Base-by-base conservation (phyloP, 352 stramenopile species). In the Pythium apleroticum region DNA sequence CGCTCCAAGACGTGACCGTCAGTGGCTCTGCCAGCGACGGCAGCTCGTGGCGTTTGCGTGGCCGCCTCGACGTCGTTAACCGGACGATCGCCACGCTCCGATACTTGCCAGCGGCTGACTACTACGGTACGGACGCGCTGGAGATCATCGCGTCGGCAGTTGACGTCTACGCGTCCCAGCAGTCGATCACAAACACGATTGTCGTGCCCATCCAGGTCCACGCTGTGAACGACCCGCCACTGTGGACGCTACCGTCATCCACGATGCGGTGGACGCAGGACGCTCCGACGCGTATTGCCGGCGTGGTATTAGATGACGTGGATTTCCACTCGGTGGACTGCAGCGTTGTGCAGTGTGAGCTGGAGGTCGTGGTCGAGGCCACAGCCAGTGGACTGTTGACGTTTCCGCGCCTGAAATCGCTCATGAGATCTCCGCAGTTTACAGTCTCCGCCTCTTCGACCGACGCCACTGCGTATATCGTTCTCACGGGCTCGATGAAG, bases 341-440 rank as follows among this genome's bases (percentile, higher is more conserved):
- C 24, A 31, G 27, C 17, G 53, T 59, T 5, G 41, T 75, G 10
- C 54, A 48, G 10, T 88, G 80, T 43, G 52, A 66, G n/a, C 78
- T 86, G 66, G 81, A 91, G 57, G 52, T 91, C 10, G 77, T 79
- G 22, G 33, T 93, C 24, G 77, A 90, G 55, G 50, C 68, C 19
- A 80, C 60, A 4, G 57, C 20, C 14, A 68, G 41, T 17, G 61
- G 27, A 4, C 17, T 41, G 8, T 39, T 91, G 6, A 72, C 72
- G 24, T 64, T 90, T 10, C 72, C 75, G 10, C 58, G 68, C 3
- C 31, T 77, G 31, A 43, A 52, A 31, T 3, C 37, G 14, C 20
- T 57, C 9, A 10, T 35, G 22, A 3, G n/a, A 25, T n/a, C 20
- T 7, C 48, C 19, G 9, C 41, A 53, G 35, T 69, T 56, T 28